Percentiles rank a stretch among this genome's conserved stretches.
phyloP scores from a whole-genome alignment of 2,329 filamentous ascomycete species.

The Conoideocrella luteorostrata region DNA sequence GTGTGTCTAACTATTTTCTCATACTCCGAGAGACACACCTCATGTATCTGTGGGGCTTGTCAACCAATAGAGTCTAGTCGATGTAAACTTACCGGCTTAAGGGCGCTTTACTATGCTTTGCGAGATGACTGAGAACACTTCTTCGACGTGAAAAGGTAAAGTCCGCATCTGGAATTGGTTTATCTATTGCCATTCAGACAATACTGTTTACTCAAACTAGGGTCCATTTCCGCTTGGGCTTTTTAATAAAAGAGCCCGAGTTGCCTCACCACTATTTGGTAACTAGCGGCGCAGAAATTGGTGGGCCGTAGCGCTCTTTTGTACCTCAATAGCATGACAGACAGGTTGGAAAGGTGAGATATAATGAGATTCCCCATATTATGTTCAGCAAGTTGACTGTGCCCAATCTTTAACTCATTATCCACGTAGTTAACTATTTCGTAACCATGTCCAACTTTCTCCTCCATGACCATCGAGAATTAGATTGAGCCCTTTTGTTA shows the following conservation, averaged over 20 bases:
- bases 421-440: constrained; percentile 19
- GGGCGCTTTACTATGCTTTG: too few relatives aligned
- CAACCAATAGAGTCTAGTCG: too few relatives aligned
- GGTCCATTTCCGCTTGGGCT: not conserved
- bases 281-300: constrained; percentile 12
- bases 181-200: not conserved
- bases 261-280: not conserved
- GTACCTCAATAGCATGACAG: fast-evolving
- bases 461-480: constrained; percentile 18
- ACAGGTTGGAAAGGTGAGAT: not conserved
- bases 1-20: too few relatives aligned
- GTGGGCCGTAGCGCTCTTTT: constrained; percentile 6
- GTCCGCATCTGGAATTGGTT: not conserved
- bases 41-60: too few relatives aligned
- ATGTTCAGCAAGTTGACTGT: constrained; percentile 14
- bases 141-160: constrained; percentile 2
- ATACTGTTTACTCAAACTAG: not conserved
- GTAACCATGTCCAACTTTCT: constrained; percentile 15
- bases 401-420: constrained; percentile 22
- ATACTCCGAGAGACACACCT: too few relatives aligned
- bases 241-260: constrained; percentile 1
- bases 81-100: too few relatives aligned
- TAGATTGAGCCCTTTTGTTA: constrained; percentile 19
- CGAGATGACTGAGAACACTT: constrained; percentile 1
- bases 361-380: not conserved